These are phyloP conservation scores for Mycena albidolilacea DNA, from an alignment of 768 basidiomycete species.

Conservation along the genomic window DNA sequence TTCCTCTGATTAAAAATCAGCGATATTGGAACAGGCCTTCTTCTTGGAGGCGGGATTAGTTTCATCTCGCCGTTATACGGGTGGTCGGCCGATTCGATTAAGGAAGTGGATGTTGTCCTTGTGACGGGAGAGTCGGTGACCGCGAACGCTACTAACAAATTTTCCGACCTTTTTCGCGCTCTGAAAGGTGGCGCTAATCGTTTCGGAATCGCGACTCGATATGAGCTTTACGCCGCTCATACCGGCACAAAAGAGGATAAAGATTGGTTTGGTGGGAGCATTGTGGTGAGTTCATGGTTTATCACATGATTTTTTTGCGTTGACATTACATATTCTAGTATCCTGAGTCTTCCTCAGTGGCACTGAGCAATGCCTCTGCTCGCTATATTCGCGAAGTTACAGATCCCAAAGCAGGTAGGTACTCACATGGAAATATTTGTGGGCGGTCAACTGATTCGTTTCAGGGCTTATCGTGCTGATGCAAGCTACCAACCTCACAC, in stretches of 20 bases:
- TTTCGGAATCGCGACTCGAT: slow-evolving; percentile 62
- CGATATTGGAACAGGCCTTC: slow-evolving; percentile 58
- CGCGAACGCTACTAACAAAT: slow-evolving; percentile 55
- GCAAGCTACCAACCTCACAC: slow-evolving; percentile 40
- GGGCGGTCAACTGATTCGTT: not conserved
- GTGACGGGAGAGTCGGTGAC: slow-evolving; percentile 58
- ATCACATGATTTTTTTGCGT: not conserved
- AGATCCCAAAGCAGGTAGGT: slow-evolving; percentile 55
- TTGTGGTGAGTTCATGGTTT: slow-evolving; percentile 47
- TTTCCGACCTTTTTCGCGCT: slow-evolving; percentile 59
- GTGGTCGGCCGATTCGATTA: slow-evolving; percentile 54
- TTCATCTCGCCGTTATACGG: slow-evolving; percentile 56
- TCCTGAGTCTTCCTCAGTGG: slow-evolving; percentile 51
- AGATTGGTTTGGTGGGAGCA: slow-evolving; percentile 55
- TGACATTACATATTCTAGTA: not conserved
- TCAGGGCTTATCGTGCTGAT: slow-evolving; percentile 43
- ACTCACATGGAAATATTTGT: not conserved
- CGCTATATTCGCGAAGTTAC: slow-evolving; percentile 50
- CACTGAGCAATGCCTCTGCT: slow-evolving; percentile 51
- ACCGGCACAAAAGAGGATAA: slow-evolving; percentile 55
- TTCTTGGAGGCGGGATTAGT: slow-evolving; percentile 60
- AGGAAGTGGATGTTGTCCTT: slow-evolving; percentile 59
- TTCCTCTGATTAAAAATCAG: slow-evolving; percentile 36
- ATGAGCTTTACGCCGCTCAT: slow-evolving; percentile 55
- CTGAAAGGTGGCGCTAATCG: slow-evolving; percentile 61